Evolutionary conservation across 345 rosid species (phyloP).

Genomic region (Eucalyptus cladocalyx): DNA sequence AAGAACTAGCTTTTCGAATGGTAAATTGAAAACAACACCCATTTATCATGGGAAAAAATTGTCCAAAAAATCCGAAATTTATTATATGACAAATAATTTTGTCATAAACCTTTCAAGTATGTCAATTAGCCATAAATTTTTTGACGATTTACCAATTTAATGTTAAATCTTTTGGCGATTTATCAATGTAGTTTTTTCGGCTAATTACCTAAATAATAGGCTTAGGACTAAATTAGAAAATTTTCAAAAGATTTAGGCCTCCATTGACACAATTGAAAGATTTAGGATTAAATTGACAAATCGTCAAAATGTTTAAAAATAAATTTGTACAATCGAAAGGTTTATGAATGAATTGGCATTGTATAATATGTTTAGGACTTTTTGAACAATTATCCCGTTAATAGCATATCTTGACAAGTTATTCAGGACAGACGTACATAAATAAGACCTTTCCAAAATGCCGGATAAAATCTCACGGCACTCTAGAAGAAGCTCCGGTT

Average conservation of each 20-base stretch:
- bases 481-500: constrained; percentile 18
- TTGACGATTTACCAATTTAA: too few species aligned
- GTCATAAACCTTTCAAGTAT: too few species aligned
- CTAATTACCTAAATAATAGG: background rate
- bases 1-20: background rate
- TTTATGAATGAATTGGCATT: too few species aligned
- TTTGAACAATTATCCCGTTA: too few species aligned
- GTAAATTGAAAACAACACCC: background rate
- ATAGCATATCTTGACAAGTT: background rate
- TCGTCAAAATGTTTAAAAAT: fast-evolving
- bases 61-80: too few species aligned
- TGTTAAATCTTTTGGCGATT: background rate
- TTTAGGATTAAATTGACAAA: background rate
- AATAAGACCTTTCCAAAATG: constrained; percentile 32
- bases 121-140: fast-evolving
- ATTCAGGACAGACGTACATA: background rate
- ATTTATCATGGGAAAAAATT: background rate
- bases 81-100: too few species aligned
- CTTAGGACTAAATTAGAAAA: background rate
- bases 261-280: too few species aligned
- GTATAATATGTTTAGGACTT: too few species aligned
- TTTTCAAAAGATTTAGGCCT: too few species aligned
- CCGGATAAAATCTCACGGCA: constrained; percentile 25
- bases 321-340: background rate
- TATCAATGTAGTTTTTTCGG: background rate